Conservation (phyloP, 192 early-diverging fungal species). For the Helicostylum pulchrum region DNA sequence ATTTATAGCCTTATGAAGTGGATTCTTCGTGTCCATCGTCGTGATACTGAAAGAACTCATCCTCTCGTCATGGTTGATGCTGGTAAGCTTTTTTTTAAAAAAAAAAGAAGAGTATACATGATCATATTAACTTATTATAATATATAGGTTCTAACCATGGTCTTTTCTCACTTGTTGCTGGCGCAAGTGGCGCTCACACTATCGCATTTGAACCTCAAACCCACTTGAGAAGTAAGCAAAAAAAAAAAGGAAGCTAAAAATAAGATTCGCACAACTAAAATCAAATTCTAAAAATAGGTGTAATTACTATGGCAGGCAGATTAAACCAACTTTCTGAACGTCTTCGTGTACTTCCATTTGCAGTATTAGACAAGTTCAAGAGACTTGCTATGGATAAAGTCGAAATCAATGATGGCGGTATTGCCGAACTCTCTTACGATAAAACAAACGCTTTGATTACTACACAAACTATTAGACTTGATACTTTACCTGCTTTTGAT, state of each 20-base stretch:
- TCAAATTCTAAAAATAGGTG: slow-evolving; percentile 13
- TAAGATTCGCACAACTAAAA: not conserved
- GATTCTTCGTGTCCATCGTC: slow-evolving; percentile 37
- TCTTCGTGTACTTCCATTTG: slow-evolving; percentile 34
- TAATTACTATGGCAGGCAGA: slow-evolving; percentile 32
- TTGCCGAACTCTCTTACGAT: slow-evolving; percentile 23
- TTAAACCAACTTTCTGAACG: slow-evolving; percentile 25
- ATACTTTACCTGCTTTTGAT: slow-evolving; percentile 25
- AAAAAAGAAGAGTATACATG: too few relatives aligned
- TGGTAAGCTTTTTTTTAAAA: too few relatives aligned
- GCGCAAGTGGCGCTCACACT: slow-evolving; percentile 32
- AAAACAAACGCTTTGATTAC: slow-evolving; percentile 7
- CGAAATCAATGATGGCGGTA: slow-evolving; percentile 31
- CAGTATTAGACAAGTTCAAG: slow-evolving; percentile 31
- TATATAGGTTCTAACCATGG: slow-evolving; percentile 36
- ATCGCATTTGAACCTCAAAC: slow-evolving; percentile 40
- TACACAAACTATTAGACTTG: slow-evolving; percentile 37
- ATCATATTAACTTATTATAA: too few relatives aligned
- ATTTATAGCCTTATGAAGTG: slow-evolving; percentile 39
- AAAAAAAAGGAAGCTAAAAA: not conserved
- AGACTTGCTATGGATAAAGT: slow-evolving; percentile 29
- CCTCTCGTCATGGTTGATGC: slow-evolving; percentile 38
- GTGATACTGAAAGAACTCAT: slow-evolving; percentile 22
- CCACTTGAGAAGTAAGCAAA: slow-evolving; percentile 29
- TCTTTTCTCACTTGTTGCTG: slow-evolving; percentile 38